Conservation (phyloP, 2,329 filamentous ascomycete species). For the Sporothrix globosa region DNA sequence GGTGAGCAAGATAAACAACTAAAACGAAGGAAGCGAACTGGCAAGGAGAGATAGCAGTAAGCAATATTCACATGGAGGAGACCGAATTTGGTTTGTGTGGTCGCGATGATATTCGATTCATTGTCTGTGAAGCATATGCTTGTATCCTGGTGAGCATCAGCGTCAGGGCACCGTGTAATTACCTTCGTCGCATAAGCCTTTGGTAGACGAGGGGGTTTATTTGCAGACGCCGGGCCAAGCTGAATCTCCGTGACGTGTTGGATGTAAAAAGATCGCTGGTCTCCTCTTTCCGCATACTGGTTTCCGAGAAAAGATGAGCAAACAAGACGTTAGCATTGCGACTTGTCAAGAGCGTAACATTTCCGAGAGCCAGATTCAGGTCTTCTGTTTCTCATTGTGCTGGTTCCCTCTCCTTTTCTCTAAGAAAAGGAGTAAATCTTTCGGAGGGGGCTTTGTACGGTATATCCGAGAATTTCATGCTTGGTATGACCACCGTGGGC, state of each 20-base stretch:
- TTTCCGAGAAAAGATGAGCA: slow-evolving; percentile 24
- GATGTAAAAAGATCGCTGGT: neutral
- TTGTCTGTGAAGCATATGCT: neutral
- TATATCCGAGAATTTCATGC: neutral
- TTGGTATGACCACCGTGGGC: neutral
- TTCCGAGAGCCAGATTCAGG: too few species aligned
- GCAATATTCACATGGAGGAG: neutral
- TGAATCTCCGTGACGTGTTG: slow-evolving; percentile 14
- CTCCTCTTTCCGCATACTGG: slow-evolving; percentile 19
- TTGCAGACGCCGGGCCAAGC: neutral
- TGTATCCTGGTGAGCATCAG: neutral
- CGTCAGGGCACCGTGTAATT: neutral
- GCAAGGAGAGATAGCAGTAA: neutral
- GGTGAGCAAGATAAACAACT: too few species aligned
- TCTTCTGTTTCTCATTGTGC: neutral
- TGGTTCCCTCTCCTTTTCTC: neutral
- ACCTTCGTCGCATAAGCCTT: neutral
- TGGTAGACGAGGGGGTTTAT: neutral
- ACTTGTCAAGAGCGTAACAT: neutral
- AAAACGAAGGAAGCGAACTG: neutral
- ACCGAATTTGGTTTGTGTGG: neutral
- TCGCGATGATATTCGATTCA: neutral
- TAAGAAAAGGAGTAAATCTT: neutral
- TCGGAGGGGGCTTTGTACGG: too few species aligned
- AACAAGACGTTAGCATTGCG: neutral